Evolutionary conservation across 768 basidiomycete genomes (phyloP), one percentile per base, ranked within the genome.

Genomic region (Mycena crocata): DNA sequence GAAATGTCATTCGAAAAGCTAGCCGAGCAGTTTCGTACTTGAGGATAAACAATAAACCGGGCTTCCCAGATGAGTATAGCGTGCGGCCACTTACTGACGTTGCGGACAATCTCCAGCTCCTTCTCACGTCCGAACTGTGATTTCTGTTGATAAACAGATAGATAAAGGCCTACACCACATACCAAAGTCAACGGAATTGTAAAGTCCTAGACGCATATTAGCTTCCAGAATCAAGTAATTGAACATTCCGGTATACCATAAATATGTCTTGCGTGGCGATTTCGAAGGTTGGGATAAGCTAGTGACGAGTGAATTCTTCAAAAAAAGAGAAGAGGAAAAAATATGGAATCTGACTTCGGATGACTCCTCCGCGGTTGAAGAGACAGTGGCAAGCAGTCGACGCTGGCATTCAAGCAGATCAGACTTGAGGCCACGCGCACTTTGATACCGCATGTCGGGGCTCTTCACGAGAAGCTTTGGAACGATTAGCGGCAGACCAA

Each of bases 341-440:
- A 52, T 28, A 7, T n/a, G 46, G 19, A 37, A 7, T 68, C 76
- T 34, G 67, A 88, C 87, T 77, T 90, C 89, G 19, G 82, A 79
- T 34, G 89, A 86, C 55, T 86, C 83, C 56, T 88, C 89, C 13
- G 86, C 84, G 19, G 82, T 78, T 0, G 88, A 82, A 10, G 86
- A 86, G 5, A 91, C 88, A 19, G 86, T 86, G 10, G 84, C 84
- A 56, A 90, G 82, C 40, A 93, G 81, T 28, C 87, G 81, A 46
- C 86, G 79, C 74, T 93, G 92, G 64, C 90, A 92, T 72, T 90
- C 86, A 57, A 91, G 74, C 19, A 93, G 80, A 73, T 93, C 92
- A 21, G 79, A 80, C 71, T 89, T 90, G 51, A 93, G 79, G 0
- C 92, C 92, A 70, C 87, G 84, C 1, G 90, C 90, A 73, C 89